Conservation (phyloP, 805 yeast genomes). For the Pichia kluyveri region DNA sequence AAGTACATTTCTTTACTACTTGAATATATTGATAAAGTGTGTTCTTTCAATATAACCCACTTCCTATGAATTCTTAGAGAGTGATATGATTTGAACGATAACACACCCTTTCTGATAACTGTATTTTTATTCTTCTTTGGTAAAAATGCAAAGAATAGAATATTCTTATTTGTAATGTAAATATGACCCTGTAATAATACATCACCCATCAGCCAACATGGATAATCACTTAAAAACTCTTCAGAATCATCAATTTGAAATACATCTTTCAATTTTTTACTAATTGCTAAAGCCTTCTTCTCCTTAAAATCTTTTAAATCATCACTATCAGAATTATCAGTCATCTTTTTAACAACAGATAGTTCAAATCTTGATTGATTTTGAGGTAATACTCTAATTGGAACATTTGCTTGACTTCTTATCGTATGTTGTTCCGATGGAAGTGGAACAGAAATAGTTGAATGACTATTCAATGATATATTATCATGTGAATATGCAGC, state of each 20-base stretch:
- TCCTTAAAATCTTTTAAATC: conserved; percentile 2
- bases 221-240: conserved; percentile 48
- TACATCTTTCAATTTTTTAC: conserved; percentile 26
- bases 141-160: conserved; percentile 71
- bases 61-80: conserved; percentile 39
- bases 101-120: conserved; percentile 39
- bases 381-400: neutral
- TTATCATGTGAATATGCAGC: neutral
- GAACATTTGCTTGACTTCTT: neutral
- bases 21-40: conserved; percentile 58
- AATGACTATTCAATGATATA: neutral
- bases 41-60: conserved; percentile 75
- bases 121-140: conserved; percentile 43
- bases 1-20: conserved; percentile 77
- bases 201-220: conserved; percentile 76
- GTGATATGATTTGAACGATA: conserved; percentile 34
- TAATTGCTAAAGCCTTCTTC: conserved; percentile 29
- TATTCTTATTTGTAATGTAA: conserved; percentile 53
- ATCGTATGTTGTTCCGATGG: neutral
- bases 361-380: conserved; percentile 23
- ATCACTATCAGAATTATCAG: conserved; percentile 9
- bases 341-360: conserved; percentile 24
- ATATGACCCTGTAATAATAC: conserved; percentile 82
- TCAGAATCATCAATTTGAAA: conserved; percentile 48
- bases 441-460: neutral